A percentile compares a stretch with the other conserved stretches of the same genome.
Evolutionary conservation across 805 yeast genomes (phyloP).

Genomic region (Ogataea sp.): DNA sequence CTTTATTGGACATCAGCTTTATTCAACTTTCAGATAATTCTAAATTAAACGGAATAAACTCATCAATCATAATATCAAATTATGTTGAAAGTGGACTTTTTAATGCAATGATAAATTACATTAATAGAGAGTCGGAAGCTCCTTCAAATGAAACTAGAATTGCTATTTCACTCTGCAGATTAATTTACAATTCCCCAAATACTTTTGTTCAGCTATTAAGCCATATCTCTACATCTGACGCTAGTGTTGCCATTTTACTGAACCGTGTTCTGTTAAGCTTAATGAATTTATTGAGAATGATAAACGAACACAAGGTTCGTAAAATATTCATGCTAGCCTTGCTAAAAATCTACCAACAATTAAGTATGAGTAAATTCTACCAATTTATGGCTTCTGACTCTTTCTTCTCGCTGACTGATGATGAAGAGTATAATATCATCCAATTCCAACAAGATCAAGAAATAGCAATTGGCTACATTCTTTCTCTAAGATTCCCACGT

Average conservation of each 20-base stretch:
- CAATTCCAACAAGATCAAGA: background rate
- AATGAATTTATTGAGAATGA: conserved; percentile 29
- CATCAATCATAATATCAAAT: conserved; percentile 12
- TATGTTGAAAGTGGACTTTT: conserved; percentile 38
- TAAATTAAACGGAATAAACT: conserved; percentile 9
- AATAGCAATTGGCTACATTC: conserved; percentile 12
- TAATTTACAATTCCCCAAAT: conserved; percentile 28
- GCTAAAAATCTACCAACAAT: conserved; percentile 18
- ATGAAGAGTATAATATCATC: background rate
- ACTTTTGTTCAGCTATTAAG: conserved; percentile 28
- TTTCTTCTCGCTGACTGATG: background rate
- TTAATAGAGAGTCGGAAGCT: conserved; percentile 34
- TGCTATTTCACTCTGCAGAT: conserved; percentile 29
- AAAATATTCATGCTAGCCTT: conserved; percentile 35
- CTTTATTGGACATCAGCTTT: conserved; percentile 44
- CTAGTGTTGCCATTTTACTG: conserved; percentile 8
- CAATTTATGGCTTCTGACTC: background rate
- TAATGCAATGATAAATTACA: conserved; percentile 31
- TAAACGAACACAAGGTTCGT: conserved; percentile 69
- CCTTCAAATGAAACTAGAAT: conserved; percentile 33
- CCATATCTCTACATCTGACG: conserved; percentile 19
- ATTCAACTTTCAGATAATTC: conserved; percentile 19
- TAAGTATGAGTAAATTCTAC: background rate
- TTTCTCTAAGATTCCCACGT: conserved; percentile 18
- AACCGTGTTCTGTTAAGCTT: conserved; percentile 16